Evolutionary conservation across 2,329 filamentous ascomycete species (phyloP), one percentile per base, ranked within the genome.

Genomic region (Pseudogymnoascus sp.): DNA sequence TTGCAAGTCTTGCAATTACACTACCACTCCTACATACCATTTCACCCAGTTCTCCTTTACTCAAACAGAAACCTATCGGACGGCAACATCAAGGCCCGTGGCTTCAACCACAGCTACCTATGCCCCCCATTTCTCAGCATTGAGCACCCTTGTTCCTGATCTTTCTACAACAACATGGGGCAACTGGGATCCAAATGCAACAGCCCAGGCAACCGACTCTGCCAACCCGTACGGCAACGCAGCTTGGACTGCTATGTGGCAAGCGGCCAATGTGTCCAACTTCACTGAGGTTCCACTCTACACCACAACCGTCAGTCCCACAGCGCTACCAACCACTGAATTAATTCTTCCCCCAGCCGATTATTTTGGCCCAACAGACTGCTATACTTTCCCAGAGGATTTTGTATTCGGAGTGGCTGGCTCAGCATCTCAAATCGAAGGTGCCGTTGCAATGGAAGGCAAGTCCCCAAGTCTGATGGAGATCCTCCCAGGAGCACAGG

Each of bases 281-380:
- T 75, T 76, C 55, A 75, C 74, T 1, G 61, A 35, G 19, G 22
- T 55, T 16, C 39, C 62, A 6, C 22, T 78, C n/a, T 77, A 78
- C 64, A 75, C 75, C 2, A 82, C 82, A 0, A 85, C 83, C 0
- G 82, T 83, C 1, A 75, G 73, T 3, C 81, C 83, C 0, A 86
- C 82, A 0, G 76, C 82, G 0, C 71, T 86, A 1, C 79, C 82
- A 0, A 81, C 75, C 1, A 79, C 73, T 61, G 81, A 85, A 62
- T 75, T 86, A 1, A 73, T 85, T 5, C 74, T 84, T 0, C 84
- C 83, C 0, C 83, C 84, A 0, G 69, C 74, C 1, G 78, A 81
- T 58, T 82, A 81, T 63, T 80, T 82, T 62, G 75, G 74, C 0
- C 76, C 80, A 49, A 72, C 74, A 19, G 74, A 80, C 14, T 82